phyloP scores from a whole-genome alignment of 2,329 filamentous ascomycete genomes.

The Penicillium sp. region DNA sequence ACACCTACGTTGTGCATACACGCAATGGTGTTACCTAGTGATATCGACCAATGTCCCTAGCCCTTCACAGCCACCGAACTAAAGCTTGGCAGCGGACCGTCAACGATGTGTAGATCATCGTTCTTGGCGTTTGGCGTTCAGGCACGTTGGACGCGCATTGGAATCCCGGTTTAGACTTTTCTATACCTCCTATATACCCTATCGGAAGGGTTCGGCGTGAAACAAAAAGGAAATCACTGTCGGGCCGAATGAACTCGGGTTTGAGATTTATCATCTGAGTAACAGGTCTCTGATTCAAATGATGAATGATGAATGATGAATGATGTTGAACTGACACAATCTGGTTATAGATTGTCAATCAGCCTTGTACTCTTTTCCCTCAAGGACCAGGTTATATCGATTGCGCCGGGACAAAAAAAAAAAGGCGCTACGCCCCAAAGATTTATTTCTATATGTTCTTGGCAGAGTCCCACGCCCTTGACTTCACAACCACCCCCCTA shows the following conservation, averaged over 20 bases:
- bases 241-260: slow-evolving; percentile 16
- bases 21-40: slow-evolving; percentile 8
- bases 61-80: slow-evolving; percentile 23
- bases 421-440: neutral
- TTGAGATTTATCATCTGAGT: slow-evolving; percentile 16
- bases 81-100: slow-evolving; percentile 37
- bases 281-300: slow-evolving; percentile 3
- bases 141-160: slow-evolving; percentile 15
- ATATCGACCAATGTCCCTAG: neutral
- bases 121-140: slow-evolving; percentile 25
- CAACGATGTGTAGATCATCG: slow-evolving; percentile 31
- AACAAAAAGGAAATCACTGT: neutral
- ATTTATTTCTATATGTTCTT: slow-evolving; percentile 10
- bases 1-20: neutral
- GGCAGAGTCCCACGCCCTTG: slow-evolving; percentile 12
- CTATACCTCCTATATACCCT: neutral
- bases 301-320: too few relatives aligned
- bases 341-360: slow-evolving; percentile 1
- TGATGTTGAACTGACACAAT: neutral
- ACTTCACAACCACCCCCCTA: slow-evolving; percentile 15
- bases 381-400: neutral
- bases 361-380: neutral
- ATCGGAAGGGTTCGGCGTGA: slow-evolving; percentile 2
- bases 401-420: neutral
- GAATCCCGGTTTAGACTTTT: slow-evolving; percentile 3